These are phyloP conservation scores for Colletotrichum zoysiae DNA, from an alignment of 2,329 filamentous ascomycete genomes.

Conservation along the genomic window DNA sequence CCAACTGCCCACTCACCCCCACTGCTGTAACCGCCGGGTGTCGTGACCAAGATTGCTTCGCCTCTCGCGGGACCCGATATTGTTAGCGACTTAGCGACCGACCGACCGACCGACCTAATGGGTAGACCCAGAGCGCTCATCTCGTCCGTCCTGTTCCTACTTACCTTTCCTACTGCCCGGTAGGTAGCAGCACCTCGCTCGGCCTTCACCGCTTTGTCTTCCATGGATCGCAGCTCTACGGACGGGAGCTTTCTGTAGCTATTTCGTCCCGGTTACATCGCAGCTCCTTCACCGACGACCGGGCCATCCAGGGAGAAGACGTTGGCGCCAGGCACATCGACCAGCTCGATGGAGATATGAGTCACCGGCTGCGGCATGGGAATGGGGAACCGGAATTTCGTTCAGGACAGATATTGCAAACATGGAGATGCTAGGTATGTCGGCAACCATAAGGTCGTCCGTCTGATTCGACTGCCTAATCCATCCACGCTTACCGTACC, in stretches of 20 bases:
- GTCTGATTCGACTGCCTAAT: conserved; percentile 15
- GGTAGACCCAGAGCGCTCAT: background rate
- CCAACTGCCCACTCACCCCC: background rate
- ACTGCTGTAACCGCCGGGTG: conserved; percentile 8
- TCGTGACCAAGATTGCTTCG: conserved; percentile 11
- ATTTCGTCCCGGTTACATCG: background rate
- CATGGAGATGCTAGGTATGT: background rate
- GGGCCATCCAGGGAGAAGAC: background rate
- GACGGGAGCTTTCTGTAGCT: conserved; percentile 3
- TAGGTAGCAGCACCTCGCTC: conserved; percentile 7
- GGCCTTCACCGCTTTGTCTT: conserved; percentile 24
- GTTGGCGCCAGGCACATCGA: background rate
- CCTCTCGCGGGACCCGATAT: conserved; percentile 2
- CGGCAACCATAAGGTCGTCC: background rate
- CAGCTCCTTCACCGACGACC: background rate
- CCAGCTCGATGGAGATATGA: background rate
- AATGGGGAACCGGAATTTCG: background rate
- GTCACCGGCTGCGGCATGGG: background rate
- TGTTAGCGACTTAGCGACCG: background rate
- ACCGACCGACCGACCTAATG: background rate
- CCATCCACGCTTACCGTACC: conserved; percentile 6
- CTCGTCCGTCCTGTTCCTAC: background rate
- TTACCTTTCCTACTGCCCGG: background rate
- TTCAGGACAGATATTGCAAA: conserved; percentile 1
- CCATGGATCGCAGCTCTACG: conserved; percentile 14